phyloP scores from a whole-genome alignment of 176 grass and related monocot genomes.

The Raddia guianensis region DNA sequence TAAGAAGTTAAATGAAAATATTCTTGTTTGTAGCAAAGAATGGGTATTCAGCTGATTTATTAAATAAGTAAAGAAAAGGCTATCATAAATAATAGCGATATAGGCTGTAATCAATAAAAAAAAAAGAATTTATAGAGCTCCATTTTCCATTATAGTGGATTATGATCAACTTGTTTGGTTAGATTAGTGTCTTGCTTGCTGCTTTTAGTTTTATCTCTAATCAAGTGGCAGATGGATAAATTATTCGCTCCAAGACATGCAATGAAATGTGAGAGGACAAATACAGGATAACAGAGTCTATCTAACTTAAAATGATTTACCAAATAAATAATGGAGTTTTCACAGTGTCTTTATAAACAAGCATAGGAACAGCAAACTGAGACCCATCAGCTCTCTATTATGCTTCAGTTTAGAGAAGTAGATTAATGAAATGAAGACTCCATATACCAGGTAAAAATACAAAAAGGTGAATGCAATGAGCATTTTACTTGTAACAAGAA shows the following conservation, averaged over 20 bases:
- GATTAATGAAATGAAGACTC: background rate
- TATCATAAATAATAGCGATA: background rate
- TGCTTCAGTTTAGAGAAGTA: background rate
- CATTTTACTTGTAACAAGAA: background rate
- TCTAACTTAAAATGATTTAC: background rate
- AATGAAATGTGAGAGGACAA: background rate
- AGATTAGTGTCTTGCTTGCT: background rate
- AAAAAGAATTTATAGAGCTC: background rate
- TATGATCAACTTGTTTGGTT: background rate
- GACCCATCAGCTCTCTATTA: background rate
- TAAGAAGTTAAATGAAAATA: too few species aligned
- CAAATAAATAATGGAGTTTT: background rate
- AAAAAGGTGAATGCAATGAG: conserved; percentile 2
- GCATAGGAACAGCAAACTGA: background rate
- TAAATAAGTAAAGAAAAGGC: background rate
- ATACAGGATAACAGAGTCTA: background rate
- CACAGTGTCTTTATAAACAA: background rate
- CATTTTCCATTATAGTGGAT: background rate
- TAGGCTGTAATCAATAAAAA: conserved; percentile 4
- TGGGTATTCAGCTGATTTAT: background rate
- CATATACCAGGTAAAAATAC: conserved; percentile 1
- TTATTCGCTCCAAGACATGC: background rate
- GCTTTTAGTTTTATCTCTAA: background rate
- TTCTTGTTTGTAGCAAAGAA: too few species aligned
- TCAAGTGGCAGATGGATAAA: background rate